These are phyloP conservation scores for Grosmannia penicillata DNA, from an alignment of 2,329 filamentous ascomycete genomes.

Conservation along the genomic window DNA sequence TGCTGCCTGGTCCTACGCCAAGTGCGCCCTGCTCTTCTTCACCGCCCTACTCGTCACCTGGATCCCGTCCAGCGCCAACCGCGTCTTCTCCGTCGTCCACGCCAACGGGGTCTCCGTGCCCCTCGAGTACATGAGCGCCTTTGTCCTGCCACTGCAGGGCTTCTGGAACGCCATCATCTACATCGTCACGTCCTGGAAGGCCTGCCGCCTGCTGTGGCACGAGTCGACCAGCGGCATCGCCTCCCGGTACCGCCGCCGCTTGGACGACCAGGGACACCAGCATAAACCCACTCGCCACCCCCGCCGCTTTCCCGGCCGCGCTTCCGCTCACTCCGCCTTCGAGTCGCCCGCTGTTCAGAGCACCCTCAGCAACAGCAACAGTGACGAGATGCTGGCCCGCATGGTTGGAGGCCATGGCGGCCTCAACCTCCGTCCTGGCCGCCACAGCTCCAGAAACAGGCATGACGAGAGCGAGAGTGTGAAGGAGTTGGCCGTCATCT, in stretches of 20 bases:
- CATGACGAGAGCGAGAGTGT: slow-evolving; percentile 36
- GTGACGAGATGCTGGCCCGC: slow-evolving; percentile 10
- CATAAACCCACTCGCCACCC: no score
- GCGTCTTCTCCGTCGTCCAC: slow-evolving; percentile 54
- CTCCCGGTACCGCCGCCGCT: no score
- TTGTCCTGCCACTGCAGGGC: slow-evolving; percentile 68
- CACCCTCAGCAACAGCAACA: no score
- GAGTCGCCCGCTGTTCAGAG: no score
- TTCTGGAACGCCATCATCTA: slow-evolving; percentile 80
- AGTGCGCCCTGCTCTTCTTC: slow-evolving; percentile 58
- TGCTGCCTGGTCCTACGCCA: slow-evolving; percentile 55
- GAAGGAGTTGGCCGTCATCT: slow-evolving; percentile 26
- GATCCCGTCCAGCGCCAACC: slow-evolving; percentile 65
- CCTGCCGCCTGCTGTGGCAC: slow-evolving; percentile 34
- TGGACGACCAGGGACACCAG: no score
- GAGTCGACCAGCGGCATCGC: slow-evolving; percentile 16
- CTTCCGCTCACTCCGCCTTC: no score
- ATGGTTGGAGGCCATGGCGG: slow-evolving; percentile 11
- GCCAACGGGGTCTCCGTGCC: slow-evolving; percentile 34
- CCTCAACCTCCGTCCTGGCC: no score
- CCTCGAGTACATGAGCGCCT: slow-evolving; percentile 54
- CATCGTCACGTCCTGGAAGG: slow-evolving; percentile 50
- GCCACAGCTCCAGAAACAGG: no score
- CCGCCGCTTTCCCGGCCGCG: no score
- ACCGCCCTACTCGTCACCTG: slow-evolving; percentile 56